Evolutionary conservation across 148 eudicot genomes (phyloP).

Genomic region (Oxyria digyna): DNA sequence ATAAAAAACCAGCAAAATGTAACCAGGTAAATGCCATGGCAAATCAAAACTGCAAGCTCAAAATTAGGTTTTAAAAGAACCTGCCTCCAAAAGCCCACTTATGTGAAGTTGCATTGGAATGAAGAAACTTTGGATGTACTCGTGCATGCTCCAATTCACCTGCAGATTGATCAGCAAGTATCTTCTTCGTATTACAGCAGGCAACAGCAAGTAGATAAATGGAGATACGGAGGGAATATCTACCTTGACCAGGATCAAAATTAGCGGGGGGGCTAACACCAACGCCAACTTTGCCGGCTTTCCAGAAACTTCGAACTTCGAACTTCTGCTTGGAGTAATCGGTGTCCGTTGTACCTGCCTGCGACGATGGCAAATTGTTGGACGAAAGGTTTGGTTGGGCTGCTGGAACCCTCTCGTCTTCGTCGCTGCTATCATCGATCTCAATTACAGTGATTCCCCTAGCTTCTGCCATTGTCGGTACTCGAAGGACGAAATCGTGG

Average conservation of each 20-base stretch:
- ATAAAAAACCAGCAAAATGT: background rate
- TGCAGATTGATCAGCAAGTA: slow-evolving; percentile 14
- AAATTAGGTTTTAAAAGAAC: background rate
- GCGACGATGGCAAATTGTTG: slow-evolving; percentile 2
- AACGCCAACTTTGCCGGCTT: slow-evolving; percentile 62
- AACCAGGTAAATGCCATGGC: background rate
- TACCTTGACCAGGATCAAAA: slow-evolving; percentile 39
- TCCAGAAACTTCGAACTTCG: slow-evolving; percentile 82
- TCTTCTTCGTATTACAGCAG: background rate
- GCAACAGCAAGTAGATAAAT: background rate
- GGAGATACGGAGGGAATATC: background rate
- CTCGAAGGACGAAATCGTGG: background rate
- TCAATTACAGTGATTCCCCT: slow-evolving; percentile 32
- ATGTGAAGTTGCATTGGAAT: slow-evolving; percentile 98
- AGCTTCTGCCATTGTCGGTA: background rate
- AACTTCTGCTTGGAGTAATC: slow-evolving; percentile 22
- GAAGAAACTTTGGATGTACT: slow-evolving; percentile 95
- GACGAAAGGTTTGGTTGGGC: slow-evolving; percentile 3
- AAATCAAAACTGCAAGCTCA: background rate
- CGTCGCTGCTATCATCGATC: slow-evolving; percentile 36
- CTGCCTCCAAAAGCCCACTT: slow-evolving; percentile 98
- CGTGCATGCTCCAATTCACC: slow-evolving; percentile 97
- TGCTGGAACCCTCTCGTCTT: slow-evolving; percentile 34
- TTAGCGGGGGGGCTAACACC: too few species aligned
- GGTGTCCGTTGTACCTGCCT: slow-evolving; percentile 9